phyloP scores from a whole-genome alignment of 805 yeast species.

The Saccharomycopsis capsularis region DNA sequence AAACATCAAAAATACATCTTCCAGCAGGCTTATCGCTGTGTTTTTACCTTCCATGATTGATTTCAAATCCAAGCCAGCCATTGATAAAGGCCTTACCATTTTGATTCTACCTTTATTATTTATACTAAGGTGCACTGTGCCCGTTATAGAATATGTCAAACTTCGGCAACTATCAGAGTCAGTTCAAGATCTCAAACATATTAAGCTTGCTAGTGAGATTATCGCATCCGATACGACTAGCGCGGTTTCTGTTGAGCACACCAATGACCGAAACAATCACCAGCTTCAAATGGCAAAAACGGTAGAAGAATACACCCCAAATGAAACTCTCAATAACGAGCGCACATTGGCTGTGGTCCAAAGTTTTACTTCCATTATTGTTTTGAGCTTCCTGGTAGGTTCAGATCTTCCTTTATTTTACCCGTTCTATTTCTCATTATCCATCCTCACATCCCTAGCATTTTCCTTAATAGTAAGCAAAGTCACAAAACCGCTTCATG shows the following conservation, averaged over 20 bases:
- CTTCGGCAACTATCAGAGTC: conserved; percentile 8
- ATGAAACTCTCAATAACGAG: conserved; percentile 4
- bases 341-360: conserved; percentile 1
- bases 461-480: background rate
- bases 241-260: background rate
- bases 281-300: too few relatives aligned
- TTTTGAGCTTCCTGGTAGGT: too few relatives aligned
- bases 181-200: conserved; percentile 3
- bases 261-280: background rate
- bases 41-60: conserved; percentile 22
- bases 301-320: background rate
- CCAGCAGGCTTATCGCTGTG: background rate
- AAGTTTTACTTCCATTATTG: background rate
- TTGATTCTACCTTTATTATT: conserved; percentile 26
- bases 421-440: background rate
- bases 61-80: conserved; percentile 19
- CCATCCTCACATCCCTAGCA: background rate
- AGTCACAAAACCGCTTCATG: background rate
- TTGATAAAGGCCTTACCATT: conserved; percentile 20
- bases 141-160: conserved; percentile 29
- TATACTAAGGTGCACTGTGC: conserved; percentile 29
- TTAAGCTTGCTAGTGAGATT: conserved; percentile 2
- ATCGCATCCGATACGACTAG: background rate
- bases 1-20: background rate
- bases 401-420: background rate